Percentiles rank a stretch among this genome's conserved stretches.
These are phyloP conservation scores for Globisporangium recalcitrans DNA, from an alignment of 352 stramenopile genomes.

Conservation along the genomic window DNA sequence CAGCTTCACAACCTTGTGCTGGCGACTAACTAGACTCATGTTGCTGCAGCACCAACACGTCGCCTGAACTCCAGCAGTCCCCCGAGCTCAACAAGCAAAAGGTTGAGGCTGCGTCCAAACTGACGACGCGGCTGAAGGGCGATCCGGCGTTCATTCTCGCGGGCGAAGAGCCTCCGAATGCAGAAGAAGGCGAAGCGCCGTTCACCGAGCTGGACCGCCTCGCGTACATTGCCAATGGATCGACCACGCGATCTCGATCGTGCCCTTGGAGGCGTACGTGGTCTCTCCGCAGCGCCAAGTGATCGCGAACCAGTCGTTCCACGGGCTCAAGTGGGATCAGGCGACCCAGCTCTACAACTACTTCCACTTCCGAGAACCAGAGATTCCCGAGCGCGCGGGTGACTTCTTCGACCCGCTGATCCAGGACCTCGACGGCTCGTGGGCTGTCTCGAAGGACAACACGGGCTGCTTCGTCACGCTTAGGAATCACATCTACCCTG, in stretches of 20 bases:
- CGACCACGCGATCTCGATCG: conserved; percentile 48
- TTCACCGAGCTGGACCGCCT: conserved; percentile 77
- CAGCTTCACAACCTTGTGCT: background rate
- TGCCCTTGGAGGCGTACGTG: conserved; percentile 61
- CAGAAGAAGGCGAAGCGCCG: conserved; percentile 33
- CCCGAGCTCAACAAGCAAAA: conserved; percentile 62
- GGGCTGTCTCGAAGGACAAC: conserved; percentile 62
- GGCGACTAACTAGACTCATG: background rate
- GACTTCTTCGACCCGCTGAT: conserved; percentile 71
- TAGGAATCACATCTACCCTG: conserved; percentile 61
- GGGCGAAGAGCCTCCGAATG: conserved; percentile 30
- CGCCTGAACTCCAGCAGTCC: conserved; percentile 75
- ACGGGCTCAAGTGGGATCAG: conserved; percentile 61
- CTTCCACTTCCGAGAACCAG: conserved; percentile 68
- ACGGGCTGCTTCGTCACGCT: conserved; percentile 51
- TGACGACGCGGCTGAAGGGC: conserved; percentile 57
- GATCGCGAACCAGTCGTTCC: conserved; percentile 60
- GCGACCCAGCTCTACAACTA: conserved; percentile 64
- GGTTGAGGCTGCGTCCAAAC: conserved; percentile 31
- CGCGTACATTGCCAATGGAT: conserved; percentile 63
- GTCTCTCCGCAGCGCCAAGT: conserved; percentile 69
- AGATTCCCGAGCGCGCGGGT: conserved; percentile 49
- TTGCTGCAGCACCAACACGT: conserved; percentile 57
- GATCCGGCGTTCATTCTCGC: conserved; percentile 54
- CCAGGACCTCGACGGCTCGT: conserved; percentile 60